Evolutionary conservation across 2,329 filamentous ascomycete species (phyloP).

Genomic region (Sarocladium strictum): DNA sequence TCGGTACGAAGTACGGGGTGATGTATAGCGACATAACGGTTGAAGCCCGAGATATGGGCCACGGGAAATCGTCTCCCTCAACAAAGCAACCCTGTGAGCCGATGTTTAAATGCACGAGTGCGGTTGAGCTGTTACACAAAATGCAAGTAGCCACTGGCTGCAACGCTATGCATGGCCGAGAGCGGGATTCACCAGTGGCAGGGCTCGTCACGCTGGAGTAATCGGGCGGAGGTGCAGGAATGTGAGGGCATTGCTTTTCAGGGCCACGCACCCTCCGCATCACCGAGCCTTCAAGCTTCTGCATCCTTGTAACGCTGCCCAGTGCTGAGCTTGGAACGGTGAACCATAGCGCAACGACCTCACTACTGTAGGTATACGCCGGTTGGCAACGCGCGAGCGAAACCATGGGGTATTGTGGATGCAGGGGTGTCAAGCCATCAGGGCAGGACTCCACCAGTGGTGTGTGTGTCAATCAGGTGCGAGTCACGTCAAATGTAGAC

Average conservation of each 20-base stretch:
- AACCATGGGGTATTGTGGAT: neutral
- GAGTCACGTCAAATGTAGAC: neutral
- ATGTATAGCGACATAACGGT: neutral
- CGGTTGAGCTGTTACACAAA: neutral
- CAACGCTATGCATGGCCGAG: constrained; percentile 1
- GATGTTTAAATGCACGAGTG: neutral
- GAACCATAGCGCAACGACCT: neutral
- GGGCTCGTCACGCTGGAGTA: neutral
- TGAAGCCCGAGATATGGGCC: neutral
- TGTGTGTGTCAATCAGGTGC: neutral
- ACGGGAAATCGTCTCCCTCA: neutral
- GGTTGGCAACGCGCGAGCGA: neutral
- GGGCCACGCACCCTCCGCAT: neutral
- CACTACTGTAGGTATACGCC: neutral
- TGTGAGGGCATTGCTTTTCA: neutral
- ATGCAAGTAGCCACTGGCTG: neutral
- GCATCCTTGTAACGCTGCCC: too few relatives aligned
- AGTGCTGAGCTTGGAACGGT: too few relatives aligned
- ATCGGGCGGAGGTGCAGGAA: neutral
- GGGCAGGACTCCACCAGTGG: neutral
- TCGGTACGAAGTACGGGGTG: neutral
- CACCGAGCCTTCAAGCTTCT: neutral
- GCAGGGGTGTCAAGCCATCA: neutral
- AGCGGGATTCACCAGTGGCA: neutral
- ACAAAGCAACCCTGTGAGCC: neutral